Evolutionary conservation across 805 yeast species (phyloP), one percentile per base, ranked within the genome.

Genomic region (Hagleromyces aurorensis): DNA sequence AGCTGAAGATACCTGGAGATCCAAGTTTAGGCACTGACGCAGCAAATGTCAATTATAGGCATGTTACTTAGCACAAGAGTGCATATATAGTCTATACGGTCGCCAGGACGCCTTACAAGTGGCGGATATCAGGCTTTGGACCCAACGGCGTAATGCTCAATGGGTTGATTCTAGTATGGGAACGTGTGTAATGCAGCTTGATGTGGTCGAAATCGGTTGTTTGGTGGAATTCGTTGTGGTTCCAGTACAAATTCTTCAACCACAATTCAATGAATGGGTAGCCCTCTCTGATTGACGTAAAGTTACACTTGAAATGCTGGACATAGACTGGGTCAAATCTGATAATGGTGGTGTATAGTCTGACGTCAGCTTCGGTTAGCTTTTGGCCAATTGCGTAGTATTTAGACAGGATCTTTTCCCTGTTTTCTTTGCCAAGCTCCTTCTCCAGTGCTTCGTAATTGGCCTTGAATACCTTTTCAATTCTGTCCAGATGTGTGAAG

Each of bases 311-410:
- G 72, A 89, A 91, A 57, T 89, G 96, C 58, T 87, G 95, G 31
- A 80, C 89, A 52, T 89, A 89, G 13, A 86, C 94, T 1, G 93
- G 81, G 55, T 89, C 97, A 49, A 89, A 89, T 47, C 98, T 73
- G 24, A 85, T 67, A 36, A 89, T 77, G 2, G 97, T 89, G 14
- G 96, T 75, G 62, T 62, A 89, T 28, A 89, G 70, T 41, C 96
- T 69, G 34, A 89, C 67, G 55, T 89, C 98, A 5, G 94, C 94
- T 61, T 89, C 96, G 2, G 96, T 87, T 32, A 89, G 60, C 26
- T 57, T 62, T 33, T 74, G 66, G 5, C 87, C 89, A 7, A 75
- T 48, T 29, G 86, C 56, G 50, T 59, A 79, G 19, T 62, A 46
- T 40, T 47, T 44, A 8, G 34, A 15, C 21, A 50, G 25, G 14